Base-by-base conservation (phyloP, 306 rosid species). In the Benincasa hispida region DNA sequence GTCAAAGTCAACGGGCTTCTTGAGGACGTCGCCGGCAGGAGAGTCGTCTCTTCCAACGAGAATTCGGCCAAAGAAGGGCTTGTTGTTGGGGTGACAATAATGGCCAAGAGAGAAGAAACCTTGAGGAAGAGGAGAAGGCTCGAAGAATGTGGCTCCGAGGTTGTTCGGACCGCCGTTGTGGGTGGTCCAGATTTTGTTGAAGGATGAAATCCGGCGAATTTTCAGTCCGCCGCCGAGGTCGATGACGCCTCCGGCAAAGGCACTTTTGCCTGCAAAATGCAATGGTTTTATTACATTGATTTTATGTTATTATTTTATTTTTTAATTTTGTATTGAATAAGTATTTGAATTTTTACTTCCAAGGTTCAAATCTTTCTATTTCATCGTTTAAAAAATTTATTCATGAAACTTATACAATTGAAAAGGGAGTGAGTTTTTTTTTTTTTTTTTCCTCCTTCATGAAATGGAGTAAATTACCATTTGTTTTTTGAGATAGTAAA, bases 1-100 rank as follows among this genome's bases (percentile, higher is more conserved):
- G 10, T 78, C 77, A 78, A 89, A 93, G 77, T 87, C 92, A 24
- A 82, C 6, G 12, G 97, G 93, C 62, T 60, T 45, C 75, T 75
- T 81, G 37, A 92, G 22, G 19, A 81, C 76, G 34, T 69, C 72
- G 76, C 75, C 76, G 32, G 2, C 48, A 11, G 37, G 56, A 59
- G 77, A 81, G 8, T 67, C 54, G 47, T 84, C 88, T 76, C 84
- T 85, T 45, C 88, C 92, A 1, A 81, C 93, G 59, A 93, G 91
- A 19, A 85, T 78, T 87, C 87, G 84, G 22, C 96, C 97, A 72
- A 77, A 89, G 28, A 91, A 86, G 8, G 91, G 85, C 41, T 77
- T 88, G 81, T 86, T 91, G 86, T 93, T 93, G 9, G 97, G 87
- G 41, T 93, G 98, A 85, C 84, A 69, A 61, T 89, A 91, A 80